Percentiles rank a stretch among this genome's conserved stretches.
Evolutionary conservation across 352 stramenopile species (phyloP).

Genomic region (Lagenidium giganteum): DNA sequence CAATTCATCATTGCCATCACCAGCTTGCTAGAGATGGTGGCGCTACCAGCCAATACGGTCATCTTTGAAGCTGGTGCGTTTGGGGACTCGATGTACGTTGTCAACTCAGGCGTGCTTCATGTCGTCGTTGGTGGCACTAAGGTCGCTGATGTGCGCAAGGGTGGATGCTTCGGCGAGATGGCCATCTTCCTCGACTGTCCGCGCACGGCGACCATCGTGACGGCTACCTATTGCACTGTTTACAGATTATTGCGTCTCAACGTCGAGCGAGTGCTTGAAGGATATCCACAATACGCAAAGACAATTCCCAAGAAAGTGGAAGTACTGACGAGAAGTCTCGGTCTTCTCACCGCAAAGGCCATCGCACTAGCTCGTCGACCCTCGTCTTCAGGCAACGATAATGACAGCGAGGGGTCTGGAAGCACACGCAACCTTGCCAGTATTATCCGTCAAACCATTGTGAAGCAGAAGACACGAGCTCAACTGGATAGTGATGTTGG

Average conservation of each 20-base stretch:
- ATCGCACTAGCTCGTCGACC: too few relatives aligned
- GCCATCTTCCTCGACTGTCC: constrained; percentile 1
- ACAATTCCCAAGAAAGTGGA: too few relatives aligned
- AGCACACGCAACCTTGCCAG: too few relatives aligned
- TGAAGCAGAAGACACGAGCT: too few relatives aligned
- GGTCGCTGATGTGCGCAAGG: not conserved
- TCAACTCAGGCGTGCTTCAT: not conserved
- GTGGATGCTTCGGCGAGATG: constrained; percentile 1
- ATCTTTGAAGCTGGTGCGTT: not conserved
- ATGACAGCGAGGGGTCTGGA: too few relatives aligned
- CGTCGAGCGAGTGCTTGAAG: constrained; percentile 6
- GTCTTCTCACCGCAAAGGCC: too few relatives aligned
- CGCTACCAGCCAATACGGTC: constrained; percentile 1
- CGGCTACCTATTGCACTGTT: constrained; percentile 2
- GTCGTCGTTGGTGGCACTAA: constrained; percentile 4
- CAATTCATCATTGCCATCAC: too few relatives aligned
- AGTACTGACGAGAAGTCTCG: too few relatives aligned
- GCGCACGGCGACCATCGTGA: constrained; percentile 2
- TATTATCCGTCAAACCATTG: too few relatives aligned
- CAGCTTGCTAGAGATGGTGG: not conserved
- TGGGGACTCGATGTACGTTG: constrained; percentile 6
- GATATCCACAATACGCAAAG: too few relatives aligned
- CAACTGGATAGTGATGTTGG: too few relatives aligned
- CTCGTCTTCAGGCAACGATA: too few relatives aligned
- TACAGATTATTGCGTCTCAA: constrained; percentile 4